Base-by-base conservation (phyloP, 2,329 filamentous ascomycete species). In the Raffaelea deltoideospora region DNA sequence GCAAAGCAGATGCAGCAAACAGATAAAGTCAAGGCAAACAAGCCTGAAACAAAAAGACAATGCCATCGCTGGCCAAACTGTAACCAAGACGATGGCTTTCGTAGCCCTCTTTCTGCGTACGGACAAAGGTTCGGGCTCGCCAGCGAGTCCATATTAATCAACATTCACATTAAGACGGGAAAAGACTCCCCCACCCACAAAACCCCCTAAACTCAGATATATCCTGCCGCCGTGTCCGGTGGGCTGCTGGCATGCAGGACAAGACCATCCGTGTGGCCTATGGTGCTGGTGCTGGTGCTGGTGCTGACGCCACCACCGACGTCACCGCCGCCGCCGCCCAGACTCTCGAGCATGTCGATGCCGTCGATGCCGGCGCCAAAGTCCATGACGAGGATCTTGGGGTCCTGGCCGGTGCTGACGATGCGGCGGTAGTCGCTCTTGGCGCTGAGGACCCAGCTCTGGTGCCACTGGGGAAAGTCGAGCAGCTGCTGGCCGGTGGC, bases 351-450 rank as follows among this genome's bases (percentile, higher is more conserved):
- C 51, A 64, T 61, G 42, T 72, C 65, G 30, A 80, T 69, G 21
- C 72, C 67, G 21, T 63, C 53, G 5, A 79, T 61, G 31, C 63
- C 65, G 15, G 66, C 65, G 22, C 75, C 90, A 61, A 96, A 98
- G 60, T 98, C 90, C 67, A 96, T 79, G 41, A 98, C 80, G 40
- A 96, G 61, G 35, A 92, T 86, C 53, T 92, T 79, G 24, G 87
- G 82, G 50, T 95, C 87, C 57, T 98, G 90, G 34, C 87, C 90
- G 1, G 88, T 93, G 48, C 85, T 90, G 43, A 98, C 83, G 44
- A 98, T 90, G 43, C 90, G 76, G 41, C 88, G 71, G 57, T 96
- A 96, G 53, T 98, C 88, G 44, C 83, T 87, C 67, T 95, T 95
- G 35, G 90, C 90, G 45, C 84, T 87, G 41, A 98, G 63, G 51